Evolutionary conservation across 2,329 filamentous ascomycete species (phyloP).

Genomic region (Alternaria dauci): DNA sequence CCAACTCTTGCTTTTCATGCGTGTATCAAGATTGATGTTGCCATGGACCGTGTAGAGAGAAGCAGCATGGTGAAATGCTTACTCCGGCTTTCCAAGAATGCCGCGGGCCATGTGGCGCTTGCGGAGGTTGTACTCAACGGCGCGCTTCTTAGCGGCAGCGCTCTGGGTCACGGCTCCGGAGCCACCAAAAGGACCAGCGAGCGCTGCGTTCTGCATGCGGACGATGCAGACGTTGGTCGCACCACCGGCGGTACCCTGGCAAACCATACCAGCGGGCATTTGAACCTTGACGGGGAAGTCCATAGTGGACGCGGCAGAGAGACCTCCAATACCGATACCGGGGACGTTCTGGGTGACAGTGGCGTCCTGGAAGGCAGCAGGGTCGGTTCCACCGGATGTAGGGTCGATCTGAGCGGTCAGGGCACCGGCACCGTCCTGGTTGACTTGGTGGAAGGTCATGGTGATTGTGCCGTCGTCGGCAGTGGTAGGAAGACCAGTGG

Average conservation of each 20-base stretch:
- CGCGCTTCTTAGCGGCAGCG: slow-evolving; percentile 66
- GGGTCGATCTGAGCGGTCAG: slow-evolving; percentile 67
- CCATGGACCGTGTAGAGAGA: neutral
- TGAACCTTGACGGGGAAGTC: slow-evolving; percentile 72
- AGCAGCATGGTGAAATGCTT: neutral
- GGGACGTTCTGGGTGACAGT: slow-evolving; percentile 69
- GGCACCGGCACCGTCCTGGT: slow-evolving; percentile 74
- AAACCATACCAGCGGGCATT: slow-evolving; percentile 74
- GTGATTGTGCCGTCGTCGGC: slow-evolving; percentile 67
- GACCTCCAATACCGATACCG: slow-evolving; percentile 64
- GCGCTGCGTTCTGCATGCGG: slow-evolving; percentile 68
- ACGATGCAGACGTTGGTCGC: slow-evolving; percentile 71
- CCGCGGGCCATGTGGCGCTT: slow-evolving; percentile 50
- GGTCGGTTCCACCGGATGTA: slow-evolving; percentile 69
- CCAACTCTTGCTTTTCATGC: neutral
- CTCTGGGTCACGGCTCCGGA: slow-evolving; percentile 72
- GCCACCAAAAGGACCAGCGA: slow-evolving; percentile 72
- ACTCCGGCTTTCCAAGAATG: slow-evolving; percentile 43
- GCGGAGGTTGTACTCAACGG: slow-evolving; percentile 62
- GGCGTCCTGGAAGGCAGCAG: slow-evolving; percentile 67
- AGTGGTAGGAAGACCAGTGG: slow-evolving; percentile 67
- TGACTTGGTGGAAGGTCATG: slow-evolving; percentile 74
- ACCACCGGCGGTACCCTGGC: slow-evolving; percentile 66
- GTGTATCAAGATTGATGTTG: neutral
- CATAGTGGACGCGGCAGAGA: slow-evolving; percentile 67